Conservation (phyloP, 345 rosid genomes). For the Eucalyptus tenuipes region DNA sequence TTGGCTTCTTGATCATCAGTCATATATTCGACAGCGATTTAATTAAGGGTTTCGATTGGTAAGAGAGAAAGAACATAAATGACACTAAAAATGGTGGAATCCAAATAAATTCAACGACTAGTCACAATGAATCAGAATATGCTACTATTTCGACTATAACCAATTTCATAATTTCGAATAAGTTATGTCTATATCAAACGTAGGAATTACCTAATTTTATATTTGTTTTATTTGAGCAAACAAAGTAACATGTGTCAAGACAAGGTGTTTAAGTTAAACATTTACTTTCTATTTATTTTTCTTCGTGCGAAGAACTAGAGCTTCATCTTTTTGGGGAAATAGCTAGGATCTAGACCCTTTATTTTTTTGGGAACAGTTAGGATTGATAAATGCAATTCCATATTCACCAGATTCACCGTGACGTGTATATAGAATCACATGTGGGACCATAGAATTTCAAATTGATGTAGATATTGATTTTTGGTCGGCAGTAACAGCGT, state of each 20-base stretch:
- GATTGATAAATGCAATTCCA: neutral
- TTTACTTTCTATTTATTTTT: neutral
- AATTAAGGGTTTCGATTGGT: neutral
- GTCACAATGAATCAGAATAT: neutral
- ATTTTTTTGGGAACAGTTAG: neutral
- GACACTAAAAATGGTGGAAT: neutral
- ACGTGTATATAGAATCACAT: neutral
- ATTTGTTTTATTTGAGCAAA: neutral
- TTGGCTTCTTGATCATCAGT: constrained; percentile 3
- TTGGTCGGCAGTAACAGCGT: neutral
- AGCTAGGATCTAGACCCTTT: neutral
- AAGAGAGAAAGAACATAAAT: neutral
- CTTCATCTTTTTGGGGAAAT: neutral
- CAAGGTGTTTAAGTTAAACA: neutral
- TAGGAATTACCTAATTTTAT: neutral
- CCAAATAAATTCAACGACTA: neutral
- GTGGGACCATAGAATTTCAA: neutral
- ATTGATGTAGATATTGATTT: neutral
- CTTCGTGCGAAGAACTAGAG: neutral
- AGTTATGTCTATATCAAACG: neutral
- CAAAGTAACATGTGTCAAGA: neutral
- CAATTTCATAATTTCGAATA: neutral
- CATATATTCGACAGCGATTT: neutral
- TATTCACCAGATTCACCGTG: neutral
- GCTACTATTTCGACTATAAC: neutral